These are phyloP conservation scores for Cardamine chenopodiifolia DNA, from an alignment of 345 rosid genomes.

Conservation along the genomic window DNA sequence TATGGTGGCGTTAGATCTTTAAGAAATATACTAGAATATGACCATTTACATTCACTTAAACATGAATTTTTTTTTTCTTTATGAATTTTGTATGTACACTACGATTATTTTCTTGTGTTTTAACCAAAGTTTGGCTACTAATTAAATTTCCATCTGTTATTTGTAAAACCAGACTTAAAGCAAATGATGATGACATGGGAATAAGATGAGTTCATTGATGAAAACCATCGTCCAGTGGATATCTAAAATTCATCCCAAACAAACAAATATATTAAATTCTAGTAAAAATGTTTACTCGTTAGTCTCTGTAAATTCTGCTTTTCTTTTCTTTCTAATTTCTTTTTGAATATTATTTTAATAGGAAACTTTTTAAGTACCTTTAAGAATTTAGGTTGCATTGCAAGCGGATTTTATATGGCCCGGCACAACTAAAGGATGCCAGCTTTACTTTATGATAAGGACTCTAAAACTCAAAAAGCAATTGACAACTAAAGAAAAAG, in stretches of 20 bases:
- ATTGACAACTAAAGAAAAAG: slow-evolving; percentile 15
- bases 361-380: neutral
- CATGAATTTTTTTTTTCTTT: no score
- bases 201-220: neutral
- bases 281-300: neutral
- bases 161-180: neutral
- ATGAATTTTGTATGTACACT: neutral
- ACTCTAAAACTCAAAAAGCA: slow-evolving; percentile 17
- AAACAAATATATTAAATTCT: neutral
- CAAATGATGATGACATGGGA: neutral
- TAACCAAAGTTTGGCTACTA: neutral
- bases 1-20: slow-evolving; percentile 10
- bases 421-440: slow-evolving; percentile 21
- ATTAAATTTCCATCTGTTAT: neutral
- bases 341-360: neutral
- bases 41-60: no score
- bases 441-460: slow-evolving; percentile 19
- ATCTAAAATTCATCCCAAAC: neutral
- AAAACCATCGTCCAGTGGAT: neutral
- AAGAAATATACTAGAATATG: neutral
- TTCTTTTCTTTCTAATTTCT: neutral
- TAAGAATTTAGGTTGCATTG: neutral
- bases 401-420: neutral
- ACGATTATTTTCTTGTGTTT: neutral
- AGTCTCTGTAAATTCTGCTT: neutral